These are phyloP conservation scores for Purpureocillium lavendulum DNA, from an alignment of 2,329 filamentous ascomycete species.

Conservation along the genomic window DNA sequence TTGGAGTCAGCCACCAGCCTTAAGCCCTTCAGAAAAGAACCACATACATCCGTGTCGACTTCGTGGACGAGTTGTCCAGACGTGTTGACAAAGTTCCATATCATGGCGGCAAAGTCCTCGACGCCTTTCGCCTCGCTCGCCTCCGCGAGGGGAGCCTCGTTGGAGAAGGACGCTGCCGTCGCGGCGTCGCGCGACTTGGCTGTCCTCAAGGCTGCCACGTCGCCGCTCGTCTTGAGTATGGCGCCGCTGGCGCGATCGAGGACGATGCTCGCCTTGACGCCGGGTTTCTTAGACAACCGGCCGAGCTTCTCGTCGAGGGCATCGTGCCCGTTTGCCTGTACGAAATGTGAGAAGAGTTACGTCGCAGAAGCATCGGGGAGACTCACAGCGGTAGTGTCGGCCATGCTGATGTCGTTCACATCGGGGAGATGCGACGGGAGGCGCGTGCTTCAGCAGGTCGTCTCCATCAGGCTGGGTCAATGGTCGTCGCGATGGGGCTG, in stretches of 20 bases:
- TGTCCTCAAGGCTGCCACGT: constrained; percentile 48
- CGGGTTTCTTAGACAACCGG: constrained; percentile 67
- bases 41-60: constrained; percentile 58
- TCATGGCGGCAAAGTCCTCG: constrained; percentile 66
- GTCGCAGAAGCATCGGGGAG: background rate
- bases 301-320: constrained; percentile 57
- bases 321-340: constrained; percentile 42
- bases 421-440: no score
- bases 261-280: constrained; percentile 70
- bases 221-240: constrained; percentile 67
- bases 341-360: background rate
- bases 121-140: constrained; percentile 48
- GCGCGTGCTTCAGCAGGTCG: no score
- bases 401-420: constrained; percentile 4
- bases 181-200: constrained; percentile 26
- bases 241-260: constrained; percentile 64
- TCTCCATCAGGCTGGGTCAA: background rate
- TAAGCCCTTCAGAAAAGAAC: background rate
- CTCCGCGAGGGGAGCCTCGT: constrained; percentile 32
- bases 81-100: constrained; percentile 66
- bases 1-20: constrained; percentile 11
- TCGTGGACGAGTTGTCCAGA: constrained; percentile 64
- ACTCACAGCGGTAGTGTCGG: constrained; percentile 1
- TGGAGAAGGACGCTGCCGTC: constrained; percentile 34
- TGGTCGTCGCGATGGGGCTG: constrained; percentile 6